Evolutionary conservation across 192 early-diverging fungal species (phyloP), one percentile per base, ranked within the genome.

Genomic region (Entophlyctis luteolus): DNA sequence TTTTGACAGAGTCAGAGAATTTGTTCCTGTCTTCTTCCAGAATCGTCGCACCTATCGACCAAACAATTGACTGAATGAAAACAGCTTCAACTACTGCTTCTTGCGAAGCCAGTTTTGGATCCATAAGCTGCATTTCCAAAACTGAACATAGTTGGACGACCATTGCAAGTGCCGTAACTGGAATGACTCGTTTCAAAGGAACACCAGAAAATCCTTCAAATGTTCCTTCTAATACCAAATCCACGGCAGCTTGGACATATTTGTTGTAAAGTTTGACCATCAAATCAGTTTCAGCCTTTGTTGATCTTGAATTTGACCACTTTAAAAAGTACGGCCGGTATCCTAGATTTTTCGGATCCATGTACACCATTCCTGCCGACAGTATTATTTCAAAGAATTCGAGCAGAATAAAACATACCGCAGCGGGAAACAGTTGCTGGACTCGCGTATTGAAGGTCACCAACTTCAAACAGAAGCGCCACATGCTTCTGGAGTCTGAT

Each of bases 341-440:
- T 6, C 84, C 84, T 38, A 85, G 69, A 48, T 82, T 85, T 48
- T 85, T 85, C 2, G 84, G 84, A 65, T 85, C 84, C 84, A 85
- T 80, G 55, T 85, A 85, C 0, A 85, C 84, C 82, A 84, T 84
- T 39, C 63, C 63, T 66, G n/a, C n/a, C n/a, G n/a, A n/a, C n/a
- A n/a, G n/a, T n/a, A n/a, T n/a, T n/a, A 45, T 45, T 14, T 20
- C 29, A 28, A 2, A 53, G 14, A 53, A 53, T 10, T 35, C 14
- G n/a, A 1, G n/a, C 55, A 39, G 36, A 47, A 54, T 10, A 66
- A 16, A 53, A 38, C 52, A 57, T 56, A 55, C 84, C 84, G 56
- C 84, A 85, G 10, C 84, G 62, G 31, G 81, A 83, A 12, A 85
- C 84, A 3, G 84, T 85, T 10, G 84, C 84, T 4, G 84, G 84